Conservation (phyloP, 345 rosid genomes). For the Alliaria petiolata region DNA sequence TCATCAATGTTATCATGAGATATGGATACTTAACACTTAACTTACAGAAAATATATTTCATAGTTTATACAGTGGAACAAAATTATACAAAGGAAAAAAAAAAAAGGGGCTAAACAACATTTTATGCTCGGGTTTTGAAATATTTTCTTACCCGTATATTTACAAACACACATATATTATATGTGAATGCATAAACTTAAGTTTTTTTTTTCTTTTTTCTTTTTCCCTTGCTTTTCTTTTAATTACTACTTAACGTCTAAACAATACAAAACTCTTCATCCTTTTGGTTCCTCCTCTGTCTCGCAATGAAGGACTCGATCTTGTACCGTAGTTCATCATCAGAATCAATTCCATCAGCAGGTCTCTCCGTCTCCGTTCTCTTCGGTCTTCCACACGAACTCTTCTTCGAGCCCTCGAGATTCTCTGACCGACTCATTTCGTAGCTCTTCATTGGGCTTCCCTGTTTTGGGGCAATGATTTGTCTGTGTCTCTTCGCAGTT, state of each 20-base stretch:
- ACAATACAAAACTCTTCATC: slow-evolving; percentile 52
- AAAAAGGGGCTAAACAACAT: slow-evolving; percentile 1
- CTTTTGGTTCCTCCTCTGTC: slow-evolving; percentile 64
- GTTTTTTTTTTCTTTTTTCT: neutral
- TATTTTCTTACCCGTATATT: slow-evolving; percentile 12
- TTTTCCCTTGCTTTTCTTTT: neutral
- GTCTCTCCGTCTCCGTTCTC: slow-evolving; percentile 15
- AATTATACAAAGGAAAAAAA: slow-evolving; percentile 21
- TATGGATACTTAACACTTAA: too few species aligned
- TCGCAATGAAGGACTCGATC: slow-evolving; percentile 76
- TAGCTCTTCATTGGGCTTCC: slow-evolving; percentile 28
- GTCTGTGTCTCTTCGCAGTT: slow-evolving; percentile 8
- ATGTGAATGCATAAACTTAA: slow-evolving; percentile 33
- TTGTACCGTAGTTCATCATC: slow-evolving; percentile 60
- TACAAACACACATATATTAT: slow-evolving; percentile 21
- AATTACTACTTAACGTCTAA: neutral
- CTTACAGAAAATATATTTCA: neutral
- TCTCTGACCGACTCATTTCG: slow-evolving; percentile 52
- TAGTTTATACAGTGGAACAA: neutral
- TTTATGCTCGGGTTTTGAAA: slow-evolving; percentile 23
- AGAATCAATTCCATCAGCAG: slow-evolving; percentile 36
- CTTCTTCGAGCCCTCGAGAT: slow-evolving; percentile 19
- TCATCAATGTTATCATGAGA: neutral
- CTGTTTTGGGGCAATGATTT: neutral
- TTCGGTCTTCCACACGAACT: slow-evolving; percentile 35